Conservation (phyloP, 805 yeast genomes). For the Pichia deserticola region DNA sequence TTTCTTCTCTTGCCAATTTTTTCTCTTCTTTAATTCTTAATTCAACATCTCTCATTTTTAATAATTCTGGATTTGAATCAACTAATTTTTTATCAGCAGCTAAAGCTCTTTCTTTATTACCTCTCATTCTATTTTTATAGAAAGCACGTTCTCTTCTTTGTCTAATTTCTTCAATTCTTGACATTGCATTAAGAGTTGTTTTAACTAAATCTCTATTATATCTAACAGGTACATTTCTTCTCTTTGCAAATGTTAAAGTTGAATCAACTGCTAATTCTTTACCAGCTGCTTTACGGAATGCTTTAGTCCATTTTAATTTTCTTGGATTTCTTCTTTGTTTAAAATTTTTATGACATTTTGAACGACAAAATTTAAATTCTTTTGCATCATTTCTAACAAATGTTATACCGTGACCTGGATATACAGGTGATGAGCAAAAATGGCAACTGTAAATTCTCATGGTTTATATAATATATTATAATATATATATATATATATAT, state of each 20-base stretch:
- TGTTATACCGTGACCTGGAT: constrained; percentile 92
- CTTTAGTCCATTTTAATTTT: constrained; percentile 97
- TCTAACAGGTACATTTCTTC: constrained; percentile 97
- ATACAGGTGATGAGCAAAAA: constrained; percentile 95
- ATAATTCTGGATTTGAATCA: constrained; percentile 78
- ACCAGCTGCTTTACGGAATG: constrained; percentile 98
- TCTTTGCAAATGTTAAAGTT: constrained; percentile 90
- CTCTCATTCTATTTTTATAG: constrained; percentile 99
- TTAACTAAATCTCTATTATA: constrained; percentile 95
- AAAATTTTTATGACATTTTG: constrained; percentile 96
- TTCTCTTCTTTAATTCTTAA: constrained; percentile 68
- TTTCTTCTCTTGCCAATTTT: constrained; percentile 45
- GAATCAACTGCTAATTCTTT: constrained; percentile 97
- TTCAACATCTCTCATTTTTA: constrained; percentile 92
- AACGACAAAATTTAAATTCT: constrained; percentile 94
- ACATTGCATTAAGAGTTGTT: constrained; percentile 91
- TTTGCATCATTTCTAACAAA: constrained; percentile 98
- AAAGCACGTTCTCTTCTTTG: constrained; percentile 95
- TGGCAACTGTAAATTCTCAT: constrained; percentile 92
- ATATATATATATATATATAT: too few species aligned
- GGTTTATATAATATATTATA: too few species aligned
- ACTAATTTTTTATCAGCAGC: constrained; percentile 84
- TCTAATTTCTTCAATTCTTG: constrained; percentile 92
- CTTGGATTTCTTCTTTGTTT: constrained; percentile 98
- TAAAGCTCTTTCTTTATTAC: constrained; percentile 82